Base-by-base conservation (phyloP, 164 flowering plant species). In the Tinospora cordifolia region DNA sequence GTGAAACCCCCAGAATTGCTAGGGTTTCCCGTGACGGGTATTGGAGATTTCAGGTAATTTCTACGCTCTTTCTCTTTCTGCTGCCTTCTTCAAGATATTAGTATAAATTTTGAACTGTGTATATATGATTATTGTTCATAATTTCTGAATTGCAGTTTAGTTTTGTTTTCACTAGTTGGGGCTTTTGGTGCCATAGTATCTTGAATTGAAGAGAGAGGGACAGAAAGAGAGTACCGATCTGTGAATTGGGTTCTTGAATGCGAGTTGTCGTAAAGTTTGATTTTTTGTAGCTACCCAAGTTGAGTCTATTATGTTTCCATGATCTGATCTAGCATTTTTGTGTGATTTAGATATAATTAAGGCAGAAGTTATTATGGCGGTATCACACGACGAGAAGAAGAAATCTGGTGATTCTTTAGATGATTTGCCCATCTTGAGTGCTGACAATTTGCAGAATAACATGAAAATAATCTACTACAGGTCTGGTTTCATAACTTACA, bases 401-500 rank as follows among this genome's bases (percentile, higher is more conserved):
- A 88, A 85, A 74, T 79, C 86, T 41, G 82, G 72, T 69, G 88
- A 79, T 13, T 62, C 63, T 30, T 51, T 14, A n/a, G 73, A 77
- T 66, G 92, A 87, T 71, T 3, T 89, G 15, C 84, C 87, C 5
- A 86, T 82, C 68, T 84, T 93, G 80, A 88, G 75, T 80, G 90
- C 84, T 46, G 98, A 93, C 73, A 87, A 93, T 80, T 64, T 91
- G 83, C 96, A 90, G 71, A 87, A 74, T 71, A 93, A 93, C 82
- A 81, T 86, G 83, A 93, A 88, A 79, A 75, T 83, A 12, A 85
- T 91, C 24, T 84, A 82, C 65, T 90, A 93, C 88, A 91, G 98
- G 98, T 90, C n/a, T 51, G 59, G 59, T 51, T 51, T 51, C 7
- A 17, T n/a, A 3, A 11, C 17, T 49, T 49, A 49, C n/a, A 17